phyloP scores from a whole-genome alignment of 805 yeast species.

The Saccharomyces kudriavzevii region DNA sequence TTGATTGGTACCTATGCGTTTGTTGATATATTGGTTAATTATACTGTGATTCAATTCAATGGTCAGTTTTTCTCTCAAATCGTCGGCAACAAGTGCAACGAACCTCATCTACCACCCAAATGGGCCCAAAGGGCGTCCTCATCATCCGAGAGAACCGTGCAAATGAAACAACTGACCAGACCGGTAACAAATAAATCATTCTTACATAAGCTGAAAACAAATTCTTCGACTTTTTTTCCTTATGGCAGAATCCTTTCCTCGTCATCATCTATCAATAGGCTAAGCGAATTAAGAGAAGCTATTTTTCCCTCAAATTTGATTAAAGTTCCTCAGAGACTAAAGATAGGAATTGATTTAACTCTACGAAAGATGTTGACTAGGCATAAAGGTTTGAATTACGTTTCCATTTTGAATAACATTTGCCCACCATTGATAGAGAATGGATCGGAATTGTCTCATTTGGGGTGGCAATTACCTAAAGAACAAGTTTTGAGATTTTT shows the following conservation, averaged over 20 bases:
- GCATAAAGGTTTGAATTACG: constrained; percentile 33
- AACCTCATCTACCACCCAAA: constrained; percentile 7
- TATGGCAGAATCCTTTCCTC: constrained; percentile 5
- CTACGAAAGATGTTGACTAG: constrained; percentile 21
- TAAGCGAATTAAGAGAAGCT: not conserved
- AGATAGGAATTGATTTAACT: constrained; percentile 4
- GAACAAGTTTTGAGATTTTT: constrained; percentile 37
- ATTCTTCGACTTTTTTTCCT: constrained; percentile 7
- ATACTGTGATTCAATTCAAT: constrained; percentile 25
- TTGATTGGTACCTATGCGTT: constrained; percentile 37
- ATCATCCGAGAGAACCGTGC: not conserved
- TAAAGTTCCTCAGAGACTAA: constrained; percentile 15
- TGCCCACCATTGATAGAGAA: constrained; percentile 19
- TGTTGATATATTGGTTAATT: constrained; percentile 33
- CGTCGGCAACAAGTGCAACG: constrained; percentile 10
- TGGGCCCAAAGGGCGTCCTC: constrained; percentile 2
- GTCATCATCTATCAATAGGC: not conserved
- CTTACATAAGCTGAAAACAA: constrained; percentile 1
- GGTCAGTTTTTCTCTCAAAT: constrained; percentile 7
- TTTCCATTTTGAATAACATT: constrained; percentile 31
- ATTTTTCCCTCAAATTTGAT: constrained; percentile 19
- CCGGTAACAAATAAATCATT: not conserved
- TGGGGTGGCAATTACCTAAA: constrained; percentile 29
- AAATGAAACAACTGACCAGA: not conserved
- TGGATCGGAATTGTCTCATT: constrained; percentile 15